phyloP scores from a whole-genome alignment of 2,329 filamentous ascomycete genomes.

The Neurospora sp. region DNA sequence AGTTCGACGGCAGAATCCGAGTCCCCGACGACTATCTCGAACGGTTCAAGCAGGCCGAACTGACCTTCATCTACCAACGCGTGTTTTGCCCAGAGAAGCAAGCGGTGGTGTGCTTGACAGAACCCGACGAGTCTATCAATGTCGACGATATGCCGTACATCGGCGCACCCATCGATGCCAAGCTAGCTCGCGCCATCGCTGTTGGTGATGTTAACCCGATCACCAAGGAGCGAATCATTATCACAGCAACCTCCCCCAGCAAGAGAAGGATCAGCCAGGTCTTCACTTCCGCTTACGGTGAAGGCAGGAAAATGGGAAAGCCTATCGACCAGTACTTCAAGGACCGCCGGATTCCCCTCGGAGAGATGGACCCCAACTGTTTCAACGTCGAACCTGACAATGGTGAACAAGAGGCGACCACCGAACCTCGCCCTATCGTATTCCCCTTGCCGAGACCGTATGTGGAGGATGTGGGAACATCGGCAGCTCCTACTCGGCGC shows the following conservation, averaged over 20 bases:
- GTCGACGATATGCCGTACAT: slow-evolving; percentile 71
- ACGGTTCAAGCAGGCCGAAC: slow-evolving; percentile 74
- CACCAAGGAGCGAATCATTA: slow-evolving; percentile 57
- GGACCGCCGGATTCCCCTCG: slow-evolving; percentile 43
- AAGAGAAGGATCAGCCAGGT: slow-evolving; percentile 28
- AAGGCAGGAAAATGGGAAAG: slow-evolving; percentile 29
- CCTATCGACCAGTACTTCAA: slow-evolving; percentile 48
- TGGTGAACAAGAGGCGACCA: slow-evolving; percentile 38
- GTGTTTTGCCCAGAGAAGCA: slow-evolving; percentile 74
- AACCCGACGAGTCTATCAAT: slow-evolving; percentile 52
- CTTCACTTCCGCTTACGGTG: slow-evolving; percentile 15
- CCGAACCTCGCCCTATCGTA: slow-evolving; percentile 42
- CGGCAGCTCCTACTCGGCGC: slow-evolving; percentile 16
- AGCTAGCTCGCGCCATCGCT: slow-evolving; percentile 65
- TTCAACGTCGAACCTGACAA: slow-evolving; percentile 43
- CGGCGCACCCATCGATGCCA: slow-evolving; percentile 59
- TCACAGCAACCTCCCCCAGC: slow-evolving; percentile 30
- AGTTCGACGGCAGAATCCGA: slow-evolving; percentile 78
- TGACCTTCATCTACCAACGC: slow-evolving; percentile 89
- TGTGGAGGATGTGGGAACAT: slow-evolving; percentile 27
- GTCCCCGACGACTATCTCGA: slow-evolving; percentile 75
- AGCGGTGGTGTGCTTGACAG: slow-evolving; percentile 65
- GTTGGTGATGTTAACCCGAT: slow-evolving; percentile 80
- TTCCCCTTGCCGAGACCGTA: slow-evolving; percentile 52
- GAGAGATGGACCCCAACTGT: slow-evolving; percentile 54